These are phyloP conservation scores for Cubamyces lactineus DNA, from an alignment of 768 basidiomycete genomes.

Conservation along the genomic window DNA sequence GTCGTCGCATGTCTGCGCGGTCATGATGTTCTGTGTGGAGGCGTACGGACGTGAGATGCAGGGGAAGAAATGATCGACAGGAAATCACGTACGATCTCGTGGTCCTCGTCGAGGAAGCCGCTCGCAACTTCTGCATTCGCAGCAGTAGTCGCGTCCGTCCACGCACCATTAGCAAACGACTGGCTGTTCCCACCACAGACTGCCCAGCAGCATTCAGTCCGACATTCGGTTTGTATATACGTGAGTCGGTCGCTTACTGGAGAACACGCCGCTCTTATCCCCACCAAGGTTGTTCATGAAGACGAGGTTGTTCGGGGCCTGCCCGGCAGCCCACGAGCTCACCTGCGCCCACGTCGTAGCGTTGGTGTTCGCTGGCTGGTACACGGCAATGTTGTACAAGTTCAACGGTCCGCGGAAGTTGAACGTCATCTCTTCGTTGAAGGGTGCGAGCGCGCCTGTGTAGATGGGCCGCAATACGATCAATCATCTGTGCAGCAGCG, in stretches of 20 bases:
- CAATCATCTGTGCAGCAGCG: not conserved
- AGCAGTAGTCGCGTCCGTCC: slow-evolving; percentile 30
- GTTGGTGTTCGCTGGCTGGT: slow-evolving; percentile 29
- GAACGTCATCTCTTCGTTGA: slow-evolving; percentile 35
- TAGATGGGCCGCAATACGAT: not conserved
- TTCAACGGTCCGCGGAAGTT: slow-evolving; percentile 34
- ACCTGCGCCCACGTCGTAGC: slow-evolving; percentile 30
- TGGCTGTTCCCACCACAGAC: slow-evolving; percentile 36
- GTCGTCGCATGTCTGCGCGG: slow-evolving; percentile 26
- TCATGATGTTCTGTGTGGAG: slow-evolving; percentile 32
- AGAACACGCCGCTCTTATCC: slow-evolving; percentile 29
- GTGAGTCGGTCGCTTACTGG: slow-evolving; percentile 18
- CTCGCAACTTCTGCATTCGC: slow-evolving; percentile 29
- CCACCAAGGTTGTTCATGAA: slow-evolving; percentile 37
- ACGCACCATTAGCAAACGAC: slow-evolving; percentile 34
- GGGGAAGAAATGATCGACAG: too few relatives aligned
- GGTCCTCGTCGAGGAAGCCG: slow-evolving; percentile 22
- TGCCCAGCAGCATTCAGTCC: not conserved
- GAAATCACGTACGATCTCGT: slow-evolving; percentile 9
- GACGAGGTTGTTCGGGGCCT: slow-evolving; percentile 32
- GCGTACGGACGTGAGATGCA: not conserved
- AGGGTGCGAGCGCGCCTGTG: slow-evolving; percentile 32
- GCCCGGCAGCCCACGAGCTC: slow-evolving; percentile 30
- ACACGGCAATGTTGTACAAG: slow-evolving; percentile 36
- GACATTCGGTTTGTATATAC: not conserved